Evolutionary conservation across 306 rosid genomes (phyloP), one percentile per base, ranked within the genome.

Genomic region (Quercus gilva): DNA sequence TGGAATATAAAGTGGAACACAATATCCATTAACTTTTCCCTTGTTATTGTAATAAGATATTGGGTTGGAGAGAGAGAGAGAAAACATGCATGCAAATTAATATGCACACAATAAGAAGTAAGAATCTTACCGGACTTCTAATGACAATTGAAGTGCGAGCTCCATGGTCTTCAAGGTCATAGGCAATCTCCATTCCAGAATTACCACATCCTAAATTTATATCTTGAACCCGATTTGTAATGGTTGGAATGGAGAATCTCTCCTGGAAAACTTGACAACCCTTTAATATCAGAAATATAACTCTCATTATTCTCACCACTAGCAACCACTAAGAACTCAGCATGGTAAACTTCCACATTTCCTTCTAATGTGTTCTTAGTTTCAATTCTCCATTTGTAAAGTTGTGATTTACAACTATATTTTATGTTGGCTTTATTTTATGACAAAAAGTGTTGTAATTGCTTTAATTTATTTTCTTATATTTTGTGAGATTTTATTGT

Each of bases 161-260:
- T 35, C 73, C 72, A 25, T 20, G 73, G 2, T 79, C 51, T 23
- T 55, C 15, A 3, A 84, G 77, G 41, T 84, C 87, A 68, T 81
- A 83, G 20, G 85, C 83, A 37, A 90, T 86, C 79, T 92, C 97
- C 92, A 92, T 92, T 15, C 91, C 92, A 0, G 92, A 92, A 81
- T 92, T 92, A 1, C 92, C 92, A 37, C 86, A 81, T 0, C 97
- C 96, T 82, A 0, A 78, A 74, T n/a, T 70, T 65, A 56, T 77
- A 85, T 28, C 49, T 74, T 0, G 61, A 61, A 20, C 94, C 94
- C 2, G 61, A 51, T 70, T 82, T 90, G 56, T 80, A 90, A 55
- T 84, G n/a, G 1, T 76, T 80, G 3, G 92, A 81, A 52, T 92
- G 94, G 20, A 88, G 28, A 11, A 75, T 76, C 23, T 82, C 82